phyloP scores from a whole-genome alignment of 2,329 filamentous ascomycete genomes.

The Cordyceps pruinosa region DNA sequence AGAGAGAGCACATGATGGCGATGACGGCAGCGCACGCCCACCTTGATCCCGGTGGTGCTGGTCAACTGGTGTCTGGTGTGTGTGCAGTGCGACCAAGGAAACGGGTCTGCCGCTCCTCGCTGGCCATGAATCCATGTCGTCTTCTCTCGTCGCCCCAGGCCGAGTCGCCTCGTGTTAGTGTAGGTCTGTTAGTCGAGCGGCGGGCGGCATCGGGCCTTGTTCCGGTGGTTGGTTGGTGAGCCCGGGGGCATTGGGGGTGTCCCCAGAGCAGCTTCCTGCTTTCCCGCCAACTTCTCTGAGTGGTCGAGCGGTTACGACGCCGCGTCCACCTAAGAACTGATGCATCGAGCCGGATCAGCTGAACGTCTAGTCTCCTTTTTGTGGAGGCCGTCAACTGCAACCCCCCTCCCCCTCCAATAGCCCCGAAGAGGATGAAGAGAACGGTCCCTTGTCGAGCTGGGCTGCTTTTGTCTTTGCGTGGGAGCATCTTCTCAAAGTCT shows the following conservation, averaged over 20 bases:
- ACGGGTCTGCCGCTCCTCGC: neutral
- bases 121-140: neutral
- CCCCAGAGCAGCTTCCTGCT: no score
- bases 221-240: conserved; percentile 13
- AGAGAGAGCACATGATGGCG: conserved; percentile 8
- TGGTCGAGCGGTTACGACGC: neutral
- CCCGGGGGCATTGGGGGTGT: neutral
- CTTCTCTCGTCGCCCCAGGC: neutral
- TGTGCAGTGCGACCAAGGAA: neutral
- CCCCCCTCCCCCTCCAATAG: no score
- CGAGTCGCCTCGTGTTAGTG: neutral
- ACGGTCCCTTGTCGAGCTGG: conserved; percentile 5
- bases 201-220: conserved; percentile 12
- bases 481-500: neutral
- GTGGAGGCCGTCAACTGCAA: neutral
- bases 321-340: neutral
- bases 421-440: neutral
- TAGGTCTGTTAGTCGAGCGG: neutral
- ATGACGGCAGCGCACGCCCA: conserved; percentile 8
- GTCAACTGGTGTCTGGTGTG: no score
- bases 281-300: neutral
- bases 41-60: neutral
- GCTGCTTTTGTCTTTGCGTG: neutral
- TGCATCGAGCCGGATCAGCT: conserved; percentile 11
- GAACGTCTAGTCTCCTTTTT: conserved; percentile 9